phyloP scores from a whole-genome alignment of 1,139 yeast species.

The Geotrichum candidum region DNA sequence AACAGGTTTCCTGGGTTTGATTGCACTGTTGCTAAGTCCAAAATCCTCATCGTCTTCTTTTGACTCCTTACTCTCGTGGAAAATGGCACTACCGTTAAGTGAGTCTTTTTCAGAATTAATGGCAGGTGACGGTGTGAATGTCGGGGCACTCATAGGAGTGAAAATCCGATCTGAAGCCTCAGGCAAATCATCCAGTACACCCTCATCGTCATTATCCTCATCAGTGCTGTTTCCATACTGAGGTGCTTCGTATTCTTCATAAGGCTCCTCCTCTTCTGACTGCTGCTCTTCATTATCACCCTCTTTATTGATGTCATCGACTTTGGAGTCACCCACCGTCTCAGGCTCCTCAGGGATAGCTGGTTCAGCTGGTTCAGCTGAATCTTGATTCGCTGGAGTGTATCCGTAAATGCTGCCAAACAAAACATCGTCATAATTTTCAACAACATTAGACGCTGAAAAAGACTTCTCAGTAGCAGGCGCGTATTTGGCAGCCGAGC shows the following conservation, averaged over 20 bases:
- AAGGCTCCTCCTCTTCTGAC: neutral
- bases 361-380: neutral
- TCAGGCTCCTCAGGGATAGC: slow-evolving; percentile 14
- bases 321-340: slow-evolving; percentile 10
- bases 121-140: slow-evolving; percentile 4
- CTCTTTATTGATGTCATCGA: slow-evolving; percentile 4
- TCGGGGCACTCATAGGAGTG: slow-evolving; percentile 15
- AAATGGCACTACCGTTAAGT: neutral
- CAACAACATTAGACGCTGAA: neutral
- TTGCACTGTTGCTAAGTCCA: slow-evolving; percentile 12
- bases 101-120: neutral
- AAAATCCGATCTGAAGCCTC: slow-evolving; percentile 10
- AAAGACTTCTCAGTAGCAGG: neutral
- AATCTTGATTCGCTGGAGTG: neutral
- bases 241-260: slow-evolving; percentile 19
- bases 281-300: slow-evolving; percentile 1
- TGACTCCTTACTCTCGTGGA: slow-evolving; percentile 21
- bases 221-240: slow-evolving; percentile 40
- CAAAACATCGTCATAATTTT: neutral
- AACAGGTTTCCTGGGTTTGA: neutral
- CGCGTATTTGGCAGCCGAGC: neutral
- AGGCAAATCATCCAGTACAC: neutral
- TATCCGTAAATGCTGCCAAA: slow-evolving; percentile 12
- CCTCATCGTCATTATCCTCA: slow-evolving; percentile 19
- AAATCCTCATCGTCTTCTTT: slow-evolving; percentile 37